A percentile compares a stretch with the other conserved stretches of the same genome.
phyloP scores from a whole-genome alignment of 2,329 filamentous ascomycete species.

The Lachnellula willkommii region DNA sequence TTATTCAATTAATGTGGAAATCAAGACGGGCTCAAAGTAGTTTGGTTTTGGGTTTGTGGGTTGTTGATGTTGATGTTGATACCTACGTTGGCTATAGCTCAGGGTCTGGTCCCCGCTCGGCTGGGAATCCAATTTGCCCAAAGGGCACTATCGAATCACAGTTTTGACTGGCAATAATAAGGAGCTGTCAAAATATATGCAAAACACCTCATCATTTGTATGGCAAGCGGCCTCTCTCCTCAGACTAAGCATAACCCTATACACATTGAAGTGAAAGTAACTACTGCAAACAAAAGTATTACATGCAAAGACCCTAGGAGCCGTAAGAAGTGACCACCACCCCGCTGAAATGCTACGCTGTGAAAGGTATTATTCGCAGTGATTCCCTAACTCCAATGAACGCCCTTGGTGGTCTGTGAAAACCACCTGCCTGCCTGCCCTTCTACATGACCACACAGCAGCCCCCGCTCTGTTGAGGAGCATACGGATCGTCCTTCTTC shows the following conservation, averaged over 20 bases:
- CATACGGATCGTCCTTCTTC: conserved; percentile 96
- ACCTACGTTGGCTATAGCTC: neutral
- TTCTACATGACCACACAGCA: conserved; percentile 92
- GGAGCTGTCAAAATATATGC: neutral
- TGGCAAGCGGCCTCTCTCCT: conserved; percentile 4
- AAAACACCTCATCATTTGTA: neutral
- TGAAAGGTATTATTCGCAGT: conserved; percentile 22
- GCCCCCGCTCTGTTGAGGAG: conserved; percentile 46
- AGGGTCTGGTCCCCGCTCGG: neutral
- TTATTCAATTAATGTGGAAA: too few relatives aligned
- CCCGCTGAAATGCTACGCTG: conserved; percentile 14
- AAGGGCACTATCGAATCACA: neutral
- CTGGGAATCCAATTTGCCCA: neutral
- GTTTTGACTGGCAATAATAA: neutral
- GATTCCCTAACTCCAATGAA: conserved; percentile 24
- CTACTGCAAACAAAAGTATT: conserved; percentile 28
- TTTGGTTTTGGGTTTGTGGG: neutral
- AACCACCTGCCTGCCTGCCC: conserved; percentile 9
- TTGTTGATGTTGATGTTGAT: neutral
- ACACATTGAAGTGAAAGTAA: conserved; percentile 22
- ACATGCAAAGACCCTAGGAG: conserved; percentile 20
- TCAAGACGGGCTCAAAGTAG: too few relatives aligned
- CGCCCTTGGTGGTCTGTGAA: conserved; percentile 14
- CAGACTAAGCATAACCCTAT: conserved; percentile 16
- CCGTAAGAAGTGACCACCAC: conserved; percentile 9